A percentile compares a stretch with the other conserved stretches of the same genome.
phyloP scores from a whole-genome alignment of 257 asterid species.

The Solanum neorickii region DNA sequence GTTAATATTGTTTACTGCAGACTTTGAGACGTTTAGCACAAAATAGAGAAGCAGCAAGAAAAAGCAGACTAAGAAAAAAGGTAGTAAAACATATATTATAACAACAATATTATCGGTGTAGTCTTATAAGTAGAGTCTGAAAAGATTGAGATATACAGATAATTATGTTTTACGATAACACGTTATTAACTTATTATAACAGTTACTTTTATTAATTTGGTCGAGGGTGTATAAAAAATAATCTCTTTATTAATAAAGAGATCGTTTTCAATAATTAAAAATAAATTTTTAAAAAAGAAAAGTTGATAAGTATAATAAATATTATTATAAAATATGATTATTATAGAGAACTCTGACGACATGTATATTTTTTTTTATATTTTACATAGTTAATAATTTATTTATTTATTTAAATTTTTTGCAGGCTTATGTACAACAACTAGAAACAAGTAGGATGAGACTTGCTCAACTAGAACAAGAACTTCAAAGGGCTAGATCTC shows the following conservation, averaged over 20 bases:
- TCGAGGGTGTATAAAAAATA: background rate
- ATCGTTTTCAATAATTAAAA: no score
- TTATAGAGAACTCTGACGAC: background rate
- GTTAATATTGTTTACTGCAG: conserved; percentile 19
- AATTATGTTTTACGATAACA: no score
- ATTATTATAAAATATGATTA: no score
- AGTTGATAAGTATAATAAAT: background rate
- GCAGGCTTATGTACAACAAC: conserved; percentile 96
- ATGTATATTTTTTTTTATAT: no score
- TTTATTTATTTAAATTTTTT: no score
- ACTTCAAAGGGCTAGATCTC: conserved; percentile 83
- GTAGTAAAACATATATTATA: conserved; percentile 10
- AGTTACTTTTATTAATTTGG: no score
- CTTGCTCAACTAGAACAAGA: conserved; percentile 92
- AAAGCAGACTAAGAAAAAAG: conserved; percentile 94
- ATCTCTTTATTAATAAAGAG: background rate
- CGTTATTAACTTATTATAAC: background rate
- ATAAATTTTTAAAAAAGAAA: no score
- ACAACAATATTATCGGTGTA: background rate
- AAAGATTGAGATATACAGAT: no score
- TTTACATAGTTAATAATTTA: background rate
- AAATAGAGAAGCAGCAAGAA: conserved; percentile 95
- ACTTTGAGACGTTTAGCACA: conserved; percentile 94
- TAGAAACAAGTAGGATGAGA: conserved; percentile 86
- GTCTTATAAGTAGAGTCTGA: background rate